Evolutionary conservation across 345 rosid species (phyloP), one percentile per base, ranked within the genome.

Genomic region (Adansonia digitata): DNA sequence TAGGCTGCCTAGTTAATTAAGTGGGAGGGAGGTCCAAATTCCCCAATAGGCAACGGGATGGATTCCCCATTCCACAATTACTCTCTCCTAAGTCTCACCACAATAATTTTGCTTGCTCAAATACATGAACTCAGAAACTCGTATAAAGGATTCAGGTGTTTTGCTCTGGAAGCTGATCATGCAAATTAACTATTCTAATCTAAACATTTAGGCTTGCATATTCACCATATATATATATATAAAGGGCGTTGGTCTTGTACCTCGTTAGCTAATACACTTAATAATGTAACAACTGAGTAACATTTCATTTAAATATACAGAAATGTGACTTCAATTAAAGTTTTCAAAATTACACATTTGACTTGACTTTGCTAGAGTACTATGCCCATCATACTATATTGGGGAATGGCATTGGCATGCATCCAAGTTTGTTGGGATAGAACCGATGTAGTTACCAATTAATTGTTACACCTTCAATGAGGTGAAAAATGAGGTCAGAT

Each of bases 101-200:
- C 39, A 48, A 49, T 69, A 69, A 69, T 49, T 31, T 69, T 69
- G 42, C 18, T 31, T 69, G 59, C 17, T 69, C 73, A 69, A 49
- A 49, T 49, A 48, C 29, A 31, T 69, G 18, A 69, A 31, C 59
- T 31, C 7, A 31, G 8, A 69, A 29, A 9, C 15, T 29, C 9
- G 12, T 56, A 22, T 14, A 66, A 24, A 24, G 27, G 4, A 3
- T 48, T 69, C 73, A 49, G 73, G 73, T n/a, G n/a, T n/a, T n/a
- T n/a, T 29, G 42, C 29, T 48, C 55, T 48, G 18, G 59, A 9
- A 29, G 35, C 39, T 65, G 51, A n/a, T 65, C 14, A 37, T 64
- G 0, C 24, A 62, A 55, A 31, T 15, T 14, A 31, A 45, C n/a
- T n/a, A n/a, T n/a, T n/a, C n/a, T n/a, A n/a, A n/a, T n/a, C n/a